Base-by-base conservation (phyloP, 495 filamentous ascomycete genomes). In the Cercophora newfieldiana region DNA sequence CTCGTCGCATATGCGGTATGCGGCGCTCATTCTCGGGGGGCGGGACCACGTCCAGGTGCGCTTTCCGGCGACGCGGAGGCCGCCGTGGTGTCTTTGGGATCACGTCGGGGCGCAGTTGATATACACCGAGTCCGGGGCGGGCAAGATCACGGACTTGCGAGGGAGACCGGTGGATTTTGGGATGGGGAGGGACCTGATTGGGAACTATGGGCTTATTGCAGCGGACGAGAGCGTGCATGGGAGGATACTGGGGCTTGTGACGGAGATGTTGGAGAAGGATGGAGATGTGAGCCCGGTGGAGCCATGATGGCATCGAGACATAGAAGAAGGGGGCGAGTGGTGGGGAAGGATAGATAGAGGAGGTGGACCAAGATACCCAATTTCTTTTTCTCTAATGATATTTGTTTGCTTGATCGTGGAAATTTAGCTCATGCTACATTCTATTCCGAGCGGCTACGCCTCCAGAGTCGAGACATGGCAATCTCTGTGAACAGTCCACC, bases 31-130 rank as follows among this genome's bases (percentile, higher is more conserved):
- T 0, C 73, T 87, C 21, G 84, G 82, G 21, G 82, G 71, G 1
- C 5, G 67, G 16, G 61, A 63, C 28, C 64, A 21, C 25, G 71
- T 68, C 21, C 72, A 75, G 65, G 66, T 73, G 22, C 58, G 72
- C 7, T 55, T 69, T n/a, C 72, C 72, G 1, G 63, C 70, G 16
- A 28, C 58, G 2, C 12, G 29, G 16, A 49, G 59, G 12, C 54
- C 56, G 22, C 18, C 53, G 1, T 69, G 64, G 62, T 83, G 81
- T 62, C 77, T 86, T 28, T 88, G 86, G 86, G 87, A 89, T 66
- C 87, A 89, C 71, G 82, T 81, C 0, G 87, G 86, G 6, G 82
- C 84, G 3, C 82, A 86, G 79, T 71, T 89, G 26, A 80, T 89
- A 59, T 86, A 81, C 64, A 72, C 80, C 67, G 87, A 89, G 71